phyloP scores from a whole-genome alignment of 441 rosid species.

The Gossypium davidsonii region DNA sequence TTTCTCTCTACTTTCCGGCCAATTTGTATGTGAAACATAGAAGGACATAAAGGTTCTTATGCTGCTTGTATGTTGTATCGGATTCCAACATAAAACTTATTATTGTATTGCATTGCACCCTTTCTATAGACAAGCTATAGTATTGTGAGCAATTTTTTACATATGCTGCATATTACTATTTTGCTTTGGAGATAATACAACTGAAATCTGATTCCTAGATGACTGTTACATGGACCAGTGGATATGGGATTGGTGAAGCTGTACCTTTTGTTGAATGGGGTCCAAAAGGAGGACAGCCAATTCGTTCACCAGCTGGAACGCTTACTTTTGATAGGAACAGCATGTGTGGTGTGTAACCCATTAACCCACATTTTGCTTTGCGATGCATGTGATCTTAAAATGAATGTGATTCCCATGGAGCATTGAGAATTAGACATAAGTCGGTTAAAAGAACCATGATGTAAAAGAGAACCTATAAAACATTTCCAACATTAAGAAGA shows the following conservation, averaged over 20 bases:
- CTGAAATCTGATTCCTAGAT: slow-evolving; percentile 36
- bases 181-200: neutral
- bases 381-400: neutral
- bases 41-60: neutral
- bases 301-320: slow-evolving; percentile 68
- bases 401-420: neutral
- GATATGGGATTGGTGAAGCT: slow-evolving; percentile 59
- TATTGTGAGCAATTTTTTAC: neutral
- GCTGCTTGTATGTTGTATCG: neutral
- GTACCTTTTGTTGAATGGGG: slow-evolving; percentile 82
- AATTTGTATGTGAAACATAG: neutral
- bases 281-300: slow-evolving; percentile 35
- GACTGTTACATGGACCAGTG: slow-evolving; percentile 92
- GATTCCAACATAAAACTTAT: neutral
- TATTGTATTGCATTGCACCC: neutral
- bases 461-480: neutral
- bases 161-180: neutral
- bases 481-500: neutral
- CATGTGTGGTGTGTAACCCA: slow-evolving; percentile 58
- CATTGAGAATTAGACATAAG: neutral
- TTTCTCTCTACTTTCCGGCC: neutral
- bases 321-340: slow-evolving; percentile 52
- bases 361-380: neutral
- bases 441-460: neutral
- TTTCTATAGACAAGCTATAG: neutral